These are phyloP conservation scores for Nidula microcarpa DNA, from an alignment of 768 basidiomycete genomes.

Conservation along the genomic window DNA sequence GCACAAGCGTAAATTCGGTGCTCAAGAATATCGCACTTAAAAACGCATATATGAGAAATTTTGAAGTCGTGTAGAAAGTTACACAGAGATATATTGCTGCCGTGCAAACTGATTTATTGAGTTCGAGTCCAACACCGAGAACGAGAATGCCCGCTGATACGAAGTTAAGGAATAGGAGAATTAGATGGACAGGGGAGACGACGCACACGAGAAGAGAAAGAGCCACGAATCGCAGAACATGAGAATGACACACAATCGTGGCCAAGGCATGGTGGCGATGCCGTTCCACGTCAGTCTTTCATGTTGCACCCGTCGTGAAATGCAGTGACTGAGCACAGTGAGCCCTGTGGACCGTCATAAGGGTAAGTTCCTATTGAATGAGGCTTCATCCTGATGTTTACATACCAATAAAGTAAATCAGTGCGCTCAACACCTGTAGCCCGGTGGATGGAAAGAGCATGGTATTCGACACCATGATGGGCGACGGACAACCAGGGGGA, in stretches of 20 bases:
- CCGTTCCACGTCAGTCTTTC: conserved; percentile 23
- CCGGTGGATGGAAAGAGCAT: conserved; percentile 20
- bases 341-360: conserved; percentile 2
- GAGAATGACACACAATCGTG: conserved; percentile 35
- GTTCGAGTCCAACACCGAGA: conserved; percentile 40
- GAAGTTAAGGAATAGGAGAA: not conserved
- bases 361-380: not conserved
- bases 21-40: conserved; percentile 24
- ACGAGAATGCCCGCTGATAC: conserved; percentile 36
- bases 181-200: not conserved
- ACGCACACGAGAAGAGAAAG: conserved; percentile 37
- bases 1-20: not conserved
- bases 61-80: conserved; percentile 35
- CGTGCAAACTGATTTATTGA: conserved; percentile 29
- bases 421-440: conserved; percentile 18
- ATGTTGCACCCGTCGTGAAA: conserved; percentile 33
- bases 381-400: not conserved
- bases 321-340: conserved; percentile 22
- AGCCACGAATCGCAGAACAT: conserved; percentile 41
- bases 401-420: conserved; percentile 25
- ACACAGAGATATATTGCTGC: conserved; percentile 42
- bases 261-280: conserved; percentile 29
- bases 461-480: not conserved
- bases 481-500: not conserved
- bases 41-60: conserved; percentile 46